A percentile compares a stretch with the other conserved stretches of the same genome.
These are phyloP conservation scores for Infundibulicybe gibba DNA, from an alignment of 768 basidiomycete species.

Conservation along the genomic window DNA sequence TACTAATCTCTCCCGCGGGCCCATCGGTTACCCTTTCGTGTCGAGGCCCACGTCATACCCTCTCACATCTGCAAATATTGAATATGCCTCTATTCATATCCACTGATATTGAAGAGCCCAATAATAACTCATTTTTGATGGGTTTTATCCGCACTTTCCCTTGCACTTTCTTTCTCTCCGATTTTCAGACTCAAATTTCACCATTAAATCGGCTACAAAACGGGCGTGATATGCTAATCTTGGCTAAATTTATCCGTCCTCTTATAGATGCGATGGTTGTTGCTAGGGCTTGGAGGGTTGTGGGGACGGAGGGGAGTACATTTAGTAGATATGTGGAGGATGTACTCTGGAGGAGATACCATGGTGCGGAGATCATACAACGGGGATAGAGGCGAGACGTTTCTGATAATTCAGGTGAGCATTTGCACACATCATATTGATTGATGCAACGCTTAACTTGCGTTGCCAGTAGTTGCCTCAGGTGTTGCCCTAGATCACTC, in stretches of 20 bases:
- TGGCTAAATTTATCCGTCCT: conserved; percentile 50
- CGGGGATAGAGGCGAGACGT: conserved; percentile 29
- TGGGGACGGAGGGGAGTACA: conserved; percentile 73
- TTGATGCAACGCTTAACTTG: too few relatives aligned
- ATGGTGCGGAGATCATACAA: conserved; percentile 46
- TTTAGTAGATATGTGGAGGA: conserved; percentile 70
- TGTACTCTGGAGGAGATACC: conserved; percentile 61
- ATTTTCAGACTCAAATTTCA: conserved; percentile 35
- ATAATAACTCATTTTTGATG: conserved; percentile 36
- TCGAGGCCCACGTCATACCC: conserved; percentile 31
- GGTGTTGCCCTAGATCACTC: too few relatives aligned
- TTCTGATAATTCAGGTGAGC: neutral
- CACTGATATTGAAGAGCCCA: conserved; percentile 48
- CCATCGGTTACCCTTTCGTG: conserved; percentile 32
- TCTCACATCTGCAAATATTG: conserved; percentile 23
- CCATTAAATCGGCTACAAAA: conserved; percentile 34
- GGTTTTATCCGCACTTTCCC: conserved; percentile 55
- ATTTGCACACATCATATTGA: neutral
- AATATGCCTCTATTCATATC: conserved; percentile 66
- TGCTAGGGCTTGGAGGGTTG: conserved; percentile 50
- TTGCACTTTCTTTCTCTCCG: conserved; percentile 54
- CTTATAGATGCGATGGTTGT: conserved; percentile 73
- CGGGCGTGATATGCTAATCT: conserved; percentile 41
- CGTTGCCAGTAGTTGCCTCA: too few relatives aligned
- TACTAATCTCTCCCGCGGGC: conserved; percentile 10